These are phyloP conservation scores for Talaromyces atroroseus DNA, from an alignment of 2,329 filamentous ascomycete species.

Conservation along the genomic window DNA sequence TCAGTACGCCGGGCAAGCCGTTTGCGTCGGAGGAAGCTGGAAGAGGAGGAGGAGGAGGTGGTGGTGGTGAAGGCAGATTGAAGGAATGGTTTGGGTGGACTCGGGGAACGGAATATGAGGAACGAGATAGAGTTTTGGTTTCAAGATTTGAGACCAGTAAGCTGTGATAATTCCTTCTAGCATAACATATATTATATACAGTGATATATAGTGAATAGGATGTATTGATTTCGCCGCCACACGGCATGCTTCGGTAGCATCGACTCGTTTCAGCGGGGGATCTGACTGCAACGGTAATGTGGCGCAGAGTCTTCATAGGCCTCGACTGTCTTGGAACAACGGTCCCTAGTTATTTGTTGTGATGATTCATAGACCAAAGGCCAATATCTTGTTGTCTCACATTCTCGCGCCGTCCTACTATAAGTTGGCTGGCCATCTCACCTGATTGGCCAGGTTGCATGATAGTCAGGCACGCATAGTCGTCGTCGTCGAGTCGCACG, in stretches of 20 bases:
- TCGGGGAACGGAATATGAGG: conserved; percentile 64
- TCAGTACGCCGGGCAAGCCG: conserved; percentile 61
- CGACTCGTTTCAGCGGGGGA: conserved; percentile 2
- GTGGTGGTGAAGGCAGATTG: conserved; percentile 66
- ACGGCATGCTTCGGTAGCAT: conserved; percentile 4
- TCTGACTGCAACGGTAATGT: conserved; percentile 8
- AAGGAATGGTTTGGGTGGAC: conserved; percentile 72
- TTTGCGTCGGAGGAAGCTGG: conserved; percentile 57
- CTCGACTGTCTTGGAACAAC: no score
- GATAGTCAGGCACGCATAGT: conserved; percentile 1
- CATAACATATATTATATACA: no score
- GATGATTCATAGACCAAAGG: conserved; percentile 6
- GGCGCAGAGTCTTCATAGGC: no score
- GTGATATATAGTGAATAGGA: no score
- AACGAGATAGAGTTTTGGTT: conserved; percentile 58
- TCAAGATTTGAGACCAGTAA: conserved; percentile 25
- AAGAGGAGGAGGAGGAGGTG: no score
- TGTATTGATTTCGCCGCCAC: no score
- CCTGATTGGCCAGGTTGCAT: not conserved
- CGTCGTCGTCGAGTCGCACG: not conserved
- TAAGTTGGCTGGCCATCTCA: not conserved
- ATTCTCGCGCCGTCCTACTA: no score
- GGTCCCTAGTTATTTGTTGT: not conserved
- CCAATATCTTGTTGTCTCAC: no score
- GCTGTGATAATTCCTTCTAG: no score